Conservation (phyloP, 495 filamentous ascomycete species). For the Trichoderma asperelloides region DNA sequence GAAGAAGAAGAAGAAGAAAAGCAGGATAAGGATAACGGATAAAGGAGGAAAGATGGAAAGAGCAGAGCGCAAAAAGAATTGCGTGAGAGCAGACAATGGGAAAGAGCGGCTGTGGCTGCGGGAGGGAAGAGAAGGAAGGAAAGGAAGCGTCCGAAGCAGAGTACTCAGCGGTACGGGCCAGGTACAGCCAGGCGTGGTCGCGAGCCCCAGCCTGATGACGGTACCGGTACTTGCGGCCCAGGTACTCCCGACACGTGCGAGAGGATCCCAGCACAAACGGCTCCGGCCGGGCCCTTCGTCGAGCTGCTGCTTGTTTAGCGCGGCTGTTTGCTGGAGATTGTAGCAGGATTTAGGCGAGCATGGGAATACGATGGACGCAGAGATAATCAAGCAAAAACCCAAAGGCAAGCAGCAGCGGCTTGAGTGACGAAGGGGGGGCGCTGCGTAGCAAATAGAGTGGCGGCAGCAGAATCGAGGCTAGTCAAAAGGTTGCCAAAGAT, state of each 20-base stretch:
- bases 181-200: background rate
- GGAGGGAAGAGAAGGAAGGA: constrained; percentile 9
- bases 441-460: constrained; percentile 4
- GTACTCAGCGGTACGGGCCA: background rate
- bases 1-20: constrained; percentile 31
- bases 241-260: background rate
- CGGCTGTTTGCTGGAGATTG: background rate
- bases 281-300: background rate
- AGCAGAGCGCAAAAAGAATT: constrained; percentile 31
- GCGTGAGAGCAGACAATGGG: constrained; percentile 42
- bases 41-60: constrained; percentile 39
- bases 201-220: background rate
- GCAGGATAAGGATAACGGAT: constrained; percentile 31
- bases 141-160: constrained; percentile 5
- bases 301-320: background rate
- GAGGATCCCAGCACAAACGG: background rate
- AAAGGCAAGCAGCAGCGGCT: background rate
- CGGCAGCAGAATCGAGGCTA: background rate
- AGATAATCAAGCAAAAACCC: background rate
- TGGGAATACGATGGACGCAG: background rate
- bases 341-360: background rate
- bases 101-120: constrained; percentile 14
- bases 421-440: background rate
- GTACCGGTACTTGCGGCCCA: background rate
- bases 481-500: background rate